Conservation (phyloP, 1,284 basidiomycete species). For the Leccinum griseonigrum region DNA sequence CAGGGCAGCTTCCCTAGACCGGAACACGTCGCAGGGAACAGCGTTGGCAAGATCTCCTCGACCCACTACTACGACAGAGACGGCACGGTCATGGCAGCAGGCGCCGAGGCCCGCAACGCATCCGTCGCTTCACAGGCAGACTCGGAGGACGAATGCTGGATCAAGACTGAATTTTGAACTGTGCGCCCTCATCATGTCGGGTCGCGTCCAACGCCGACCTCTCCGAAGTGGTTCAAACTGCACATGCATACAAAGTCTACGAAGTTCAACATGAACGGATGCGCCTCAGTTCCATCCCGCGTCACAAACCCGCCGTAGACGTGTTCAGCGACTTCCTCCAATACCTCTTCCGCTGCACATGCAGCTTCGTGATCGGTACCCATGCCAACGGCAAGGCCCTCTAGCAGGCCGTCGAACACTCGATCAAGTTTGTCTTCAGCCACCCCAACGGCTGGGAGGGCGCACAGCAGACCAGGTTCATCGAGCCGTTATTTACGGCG, state of each 20-base stretch:
- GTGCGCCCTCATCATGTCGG: conserved; percentile 39
- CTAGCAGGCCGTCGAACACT: conserved; percentile 61
- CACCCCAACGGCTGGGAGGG: conserved; percentile 85
- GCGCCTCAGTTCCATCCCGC: conserved; percentile 63
- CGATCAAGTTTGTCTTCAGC: conserved; percentile 66
- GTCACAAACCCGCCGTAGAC: conserved; percentile 60
- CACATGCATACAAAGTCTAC: conserved; percentile 70
- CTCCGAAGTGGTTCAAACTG: conserved; percentile 62
- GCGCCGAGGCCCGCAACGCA: conserved; percentile 51
- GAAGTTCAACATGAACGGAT: conserved; percentile 81
- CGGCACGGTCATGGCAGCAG: conserved; percentile 64
- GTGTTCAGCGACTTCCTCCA: conserved; percentile 76
- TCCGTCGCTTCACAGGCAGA: conserved; percentile 42
- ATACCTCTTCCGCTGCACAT: conserved; percentile 70
- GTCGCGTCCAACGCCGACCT: neutral
- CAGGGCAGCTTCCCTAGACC: conserved; percentile 67
- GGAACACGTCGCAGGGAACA: conserved; percentile 79
- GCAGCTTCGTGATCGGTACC: conserved; percentile 69
- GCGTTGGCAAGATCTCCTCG: conserved; percentile 64
- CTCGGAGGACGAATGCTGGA: conserved; percentile 60
- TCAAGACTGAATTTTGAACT: conserved; percentile 54
- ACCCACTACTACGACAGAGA: conserved; percentile 66
- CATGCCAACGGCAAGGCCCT: conserved; percentile 64
- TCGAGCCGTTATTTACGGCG: conserved; percentile 61
- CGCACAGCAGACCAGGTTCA: conserved; percentile 75